These are phyloP conservation scores for Spiromastix sp. DNA, from an alignment of 2,329 filamentous ascomycete genomes.

Conservation along the genomic window DNA sequence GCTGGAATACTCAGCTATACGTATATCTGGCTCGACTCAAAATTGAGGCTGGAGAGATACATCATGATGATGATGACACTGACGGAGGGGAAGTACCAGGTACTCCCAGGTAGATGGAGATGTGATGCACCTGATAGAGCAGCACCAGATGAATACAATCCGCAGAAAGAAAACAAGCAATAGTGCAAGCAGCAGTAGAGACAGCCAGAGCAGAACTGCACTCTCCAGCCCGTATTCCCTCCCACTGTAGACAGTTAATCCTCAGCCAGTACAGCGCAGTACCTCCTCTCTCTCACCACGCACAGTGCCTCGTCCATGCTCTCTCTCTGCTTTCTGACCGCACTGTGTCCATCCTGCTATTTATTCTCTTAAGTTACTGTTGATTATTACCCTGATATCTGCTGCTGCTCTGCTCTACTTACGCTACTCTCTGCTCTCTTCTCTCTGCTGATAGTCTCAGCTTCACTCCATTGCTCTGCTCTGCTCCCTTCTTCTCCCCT, in stretches of 20 bases:
- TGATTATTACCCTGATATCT: too few relatives aligned
- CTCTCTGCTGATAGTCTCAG: background rate
- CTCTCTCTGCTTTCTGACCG: too few relatives aligned
- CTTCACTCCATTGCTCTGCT: background rate
- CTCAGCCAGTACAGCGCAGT: background rate
- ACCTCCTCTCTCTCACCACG: background rate
- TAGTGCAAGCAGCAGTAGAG: background rate
- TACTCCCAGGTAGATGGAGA: background rate
- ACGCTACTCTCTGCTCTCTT: background rate
- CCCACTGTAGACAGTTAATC: too few relatives aligned
- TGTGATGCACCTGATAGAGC: background rate
- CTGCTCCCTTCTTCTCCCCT: background rate
- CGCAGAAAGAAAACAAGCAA: background rate
- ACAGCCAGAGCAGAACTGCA: background rate
- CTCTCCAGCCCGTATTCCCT: too few relatives aligned
- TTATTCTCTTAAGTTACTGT: too few relatives aligned
- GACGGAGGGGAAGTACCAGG: too few relatives aligned
- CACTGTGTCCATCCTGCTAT: too few relatives aligned
- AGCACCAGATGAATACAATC: background rate
- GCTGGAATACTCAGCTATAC: too few relatives aligned
- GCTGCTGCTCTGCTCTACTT: background rate
- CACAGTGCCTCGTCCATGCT: too few relatives aligned
- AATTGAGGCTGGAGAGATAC: too few relatives aligned
- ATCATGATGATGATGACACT: too few relatives aligned
- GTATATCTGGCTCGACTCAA: too few relatives aligned